These are phyloP conservation scores for Aspergillus hancockii DNA, from an alignment of 495 filamentous ascomycete species.

Conservation along the genomic window DNA sequence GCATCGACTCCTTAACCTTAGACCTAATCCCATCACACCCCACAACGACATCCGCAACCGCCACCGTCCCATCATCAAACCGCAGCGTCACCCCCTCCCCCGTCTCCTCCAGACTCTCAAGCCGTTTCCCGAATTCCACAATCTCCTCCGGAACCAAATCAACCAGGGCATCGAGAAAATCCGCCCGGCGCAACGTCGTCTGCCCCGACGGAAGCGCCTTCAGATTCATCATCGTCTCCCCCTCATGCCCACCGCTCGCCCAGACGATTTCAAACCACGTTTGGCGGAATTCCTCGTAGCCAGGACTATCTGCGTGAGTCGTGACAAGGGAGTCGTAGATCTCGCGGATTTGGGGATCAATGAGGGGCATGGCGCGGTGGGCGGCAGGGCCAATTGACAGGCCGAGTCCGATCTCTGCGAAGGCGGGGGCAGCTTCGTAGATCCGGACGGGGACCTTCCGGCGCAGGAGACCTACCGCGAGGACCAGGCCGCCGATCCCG, in stretches of 20 bases:
- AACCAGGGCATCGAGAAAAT: constrained; percentile 60
- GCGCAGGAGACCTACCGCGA: constrained; percentile 30
- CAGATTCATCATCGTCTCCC: constrained; percentile 29
- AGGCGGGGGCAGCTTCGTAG: constrained; percentile 48
- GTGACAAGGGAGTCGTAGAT: constrained; percentile 31
- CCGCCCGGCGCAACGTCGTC: constrained; percentile 50
- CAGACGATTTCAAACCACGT: constrained; percentile 15
- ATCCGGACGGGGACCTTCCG: constrained; percentile 41
- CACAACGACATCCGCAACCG: constrained; percentile 47
- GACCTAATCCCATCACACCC: constrained; percentile 62
- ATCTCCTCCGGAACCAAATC: constrained; percentile 49
- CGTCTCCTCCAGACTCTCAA: constrained; percentile 23
- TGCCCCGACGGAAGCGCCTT: constrained; percentile 31
- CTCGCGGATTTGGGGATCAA: constrained; percentile 25
- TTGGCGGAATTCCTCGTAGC: constrained; percentile 12
- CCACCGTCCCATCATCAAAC: constrained; percentile 57
- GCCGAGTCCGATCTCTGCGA: constrained; percentile 44
- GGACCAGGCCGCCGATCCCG: constrained; percentile 30
- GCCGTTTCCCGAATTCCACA: constrained; percentile 32
- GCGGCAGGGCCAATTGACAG: constrained; percentile 26
- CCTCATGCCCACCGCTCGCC: background rate
- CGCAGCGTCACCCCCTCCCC: constrained; percentile 37
- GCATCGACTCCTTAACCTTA: constrained; percentile 18
- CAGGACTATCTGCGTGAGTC: constrained; percentile 26
- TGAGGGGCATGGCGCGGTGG: constrained; percentile 20